Percentiles rank a stretch among this genome's conserved stretches.
Conservation (phyloP, 345 rosid species). For the Gossypium australe region DNA sequence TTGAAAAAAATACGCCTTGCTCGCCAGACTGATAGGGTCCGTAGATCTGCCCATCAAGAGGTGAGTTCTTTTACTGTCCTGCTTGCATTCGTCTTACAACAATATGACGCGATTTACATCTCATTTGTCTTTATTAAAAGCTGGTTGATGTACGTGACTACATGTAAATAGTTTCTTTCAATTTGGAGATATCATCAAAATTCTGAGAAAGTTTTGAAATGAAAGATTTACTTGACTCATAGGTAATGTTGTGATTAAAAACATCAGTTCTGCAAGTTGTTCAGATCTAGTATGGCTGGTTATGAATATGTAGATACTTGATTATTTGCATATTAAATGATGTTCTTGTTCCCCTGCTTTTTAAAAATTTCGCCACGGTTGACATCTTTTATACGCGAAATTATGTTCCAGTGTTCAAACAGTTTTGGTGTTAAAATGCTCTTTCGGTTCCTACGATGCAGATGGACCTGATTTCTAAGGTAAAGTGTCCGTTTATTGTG, state of each 20-base stretch:
- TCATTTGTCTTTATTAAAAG: background rate
- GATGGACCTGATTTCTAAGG: constrained; percentile 93
- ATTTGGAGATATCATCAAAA: background rate
- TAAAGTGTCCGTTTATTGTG: constrained; percentile 78
- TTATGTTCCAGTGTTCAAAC: background rate
- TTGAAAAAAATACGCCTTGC: constrained; percentile 93
- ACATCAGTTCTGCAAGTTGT: background rate
- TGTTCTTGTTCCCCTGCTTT: background rate
- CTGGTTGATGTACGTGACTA: background rate
- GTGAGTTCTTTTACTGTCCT: constrained; percentile 27
- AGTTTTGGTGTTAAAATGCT: constrained; percentile 9
- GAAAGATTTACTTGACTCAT: background rate
- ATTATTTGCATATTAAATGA: background rate
- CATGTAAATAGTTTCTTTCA: background rate
- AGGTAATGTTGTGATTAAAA: background rate
- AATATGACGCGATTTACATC: background rate
- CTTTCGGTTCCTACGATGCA: constrained; percentile 29
- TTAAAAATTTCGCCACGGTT: background rate
- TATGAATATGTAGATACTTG: background rate
- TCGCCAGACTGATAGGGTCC: constrained; percentile 90
- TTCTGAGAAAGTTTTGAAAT: background rate
- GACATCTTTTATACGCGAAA: background rate
- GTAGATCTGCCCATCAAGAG: constrained; percentile 94
- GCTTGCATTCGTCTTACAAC: background rate
- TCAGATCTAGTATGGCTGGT: background rate